Evolutionary conservation across 257 asterid genomes (phyloP).

Genomic region (Plectranthus barbatus): DNA sequence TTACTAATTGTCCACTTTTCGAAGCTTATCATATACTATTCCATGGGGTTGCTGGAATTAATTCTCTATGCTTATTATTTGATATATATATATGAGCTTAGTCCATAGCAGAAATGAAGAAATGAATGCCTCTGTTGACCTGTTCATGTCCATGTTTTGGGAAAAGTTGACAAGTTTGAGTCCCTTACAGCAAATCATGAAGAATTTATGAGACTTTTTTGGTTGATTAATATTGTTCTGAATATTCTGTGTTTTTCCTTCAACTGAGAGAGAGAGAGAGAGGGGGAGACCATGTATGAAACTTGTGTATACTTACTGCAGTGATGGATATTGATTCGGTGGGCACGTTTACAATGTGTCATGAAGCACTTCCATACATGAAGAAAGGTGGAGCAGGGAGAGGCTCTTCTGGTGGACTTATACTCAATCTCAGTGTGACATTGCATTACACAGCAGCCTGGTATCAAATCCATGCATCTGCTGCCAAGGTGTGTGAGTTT

Average conservation of each 20-base stretch:
- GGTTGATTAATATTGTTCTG: too few relatives aligned
- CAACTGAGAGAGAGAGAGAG: not conserved
- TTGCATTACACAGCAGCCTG: conserved; percentile 78
- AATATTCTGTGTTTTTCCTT: too few relatives aligned
- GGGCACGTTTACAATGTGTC: conserved; percentile 93
- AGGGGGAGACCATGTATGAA: not conserved
- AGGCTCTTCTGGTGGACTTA: conserved; percentile 43
- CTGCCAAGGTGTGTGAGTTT: conserved; percentile 64
- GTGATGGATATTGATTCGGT: conserved; percentile 86
- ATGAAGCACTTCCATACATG: conserved; percentile 55
- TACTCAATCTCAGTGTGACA: conserved; percentile 79
- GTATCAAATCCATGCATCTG: conserved; percentile 85
- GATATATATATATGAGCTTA: too few relatives aligned
- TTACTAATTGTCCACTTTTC: not conserved
- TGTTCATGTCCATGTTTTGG: too few relatives aligned
- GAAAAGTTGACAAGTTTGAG: not conserved
- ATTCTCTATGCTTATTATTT: too few relatives aligned
- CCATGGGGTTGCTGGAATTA: too few relatives aligned
- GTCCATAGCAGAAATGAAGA: too few relatives aligned
- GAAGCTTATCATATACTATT: not conserved
- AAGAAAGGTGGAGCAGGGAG: conserved; percentile 62
- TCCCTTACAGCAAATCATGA: not conserved
- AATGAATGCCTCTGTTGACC: too few relatives aligned
- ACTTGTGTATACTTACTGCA: conserved; percentile 7
- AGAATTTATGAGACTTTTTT: too few relatives aligned